Conservation (phyloP, 2,329 filamentous ascomycete genomes). For the Fusarium stilboides region DNA sequence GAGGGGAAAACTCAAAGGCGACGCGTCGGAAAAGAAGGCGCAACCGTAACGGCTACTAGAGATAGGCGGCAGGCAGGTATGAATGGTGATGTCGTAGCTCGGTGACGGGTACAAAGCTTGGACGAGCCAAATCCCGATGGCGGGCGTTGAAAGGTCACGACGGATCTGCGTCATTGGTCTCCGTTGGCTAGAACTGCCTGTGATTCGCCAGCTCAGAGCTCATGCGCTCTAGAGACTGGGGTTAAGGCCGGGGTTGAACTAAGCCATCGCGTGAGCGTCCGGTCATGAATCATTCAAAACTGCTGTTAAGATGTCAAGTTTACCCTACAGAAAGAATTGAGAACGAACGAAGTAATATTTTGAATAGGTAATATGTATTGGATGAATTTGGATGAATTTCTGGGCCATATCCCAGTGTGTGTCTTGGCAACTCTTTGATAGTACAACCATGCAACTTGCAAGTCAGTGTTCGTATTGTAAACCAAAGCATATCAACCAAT, state of each 20-base stretch:
- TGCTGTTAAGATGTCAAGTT: not conserved
- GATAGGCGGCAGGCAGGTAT: slow-evolving; percentile 18
- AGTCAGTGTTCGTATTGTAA: not conserved
- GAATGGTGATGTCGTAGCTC: slow-evolving; percentile 43
- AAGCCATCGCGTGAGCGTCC: slow-evolving; percentile 22
- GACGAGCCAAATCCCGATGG: slow-evolving; percentile 7
- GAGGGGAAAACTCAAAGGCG: slow-evolving; percentile 29
- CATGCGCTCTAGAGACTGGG: slow-evolving; percentile 23
- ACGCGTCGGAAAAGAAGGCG: slow-evolving; percentile 32
- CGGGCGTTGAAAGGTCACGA: slow-evolving; percentile 38
- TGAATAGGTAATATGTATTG: too few species aligned
- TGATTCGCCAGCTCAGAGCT: slow-evolving; percentile 38
- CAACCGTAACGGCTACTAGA: slow-evolving; percentile 31
- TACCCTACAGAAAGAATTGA: slow-evolving; percentile 12
- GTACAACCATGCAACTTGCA: not conserved
- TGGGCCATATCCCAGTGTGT: too few species aligned
- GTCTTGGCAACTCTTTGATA: not conserved
- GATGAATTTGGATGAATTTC: too few species aligned
- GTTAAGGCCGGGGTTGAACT: slow-evolving; percentile 31
- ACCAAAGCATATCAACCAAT: not conserved
- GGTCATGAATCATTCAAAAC: slow-evolving; percentile 39
- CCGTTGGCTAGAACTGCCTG: not conserved
- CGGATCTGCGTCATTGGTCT: slow-evolving; percentile 46
- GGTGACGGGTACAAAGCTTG: slow-evolving; percentile 37
- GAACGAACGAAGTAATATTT: too few species aligned